phyloP scores from a whole-genome alignment of 2,329 filamentous ascomycete genomes.

The Fusarium caatingaense region DNA sequence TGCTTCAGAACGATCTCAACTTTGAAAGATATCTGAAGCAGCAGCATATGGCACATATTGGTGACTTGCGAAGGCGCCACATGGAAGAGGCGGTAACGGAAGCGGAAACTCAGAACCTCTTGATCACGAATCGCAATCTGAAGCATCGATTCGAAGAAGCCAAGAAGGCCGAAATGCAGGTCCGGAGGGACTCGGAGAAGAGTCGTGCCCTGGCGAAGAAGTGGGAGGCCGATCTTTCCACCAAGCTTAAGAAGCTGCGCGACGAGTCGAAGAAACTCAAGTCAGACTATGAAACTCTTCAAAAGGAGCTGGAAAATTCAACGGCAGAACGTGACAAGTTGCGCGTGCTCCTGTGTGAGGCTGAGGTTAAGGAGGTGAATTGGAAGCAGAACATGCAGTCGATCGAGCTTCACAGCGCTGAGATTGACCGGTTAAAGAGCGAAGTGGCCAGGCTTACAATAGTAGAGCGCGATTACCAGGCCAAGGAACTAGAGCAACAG shows the following conservation, averaged over 20 bases:
- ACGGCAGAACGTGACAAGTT: conserved; percentile 73
- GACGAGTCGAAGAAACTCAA: conserved; percentile 77
- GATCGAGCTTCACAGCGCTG: conserved; percentile 69
- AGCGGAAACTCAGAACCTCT: conserved; percentile 83
- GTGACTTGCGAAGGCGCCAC: conserved; percentile 78
- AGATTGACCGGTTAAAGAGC: conserved; percentile 68
- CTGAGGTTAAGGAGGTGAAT: conserved; percentile 74
- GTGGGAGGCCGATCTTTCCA: conserved; percentile 77
- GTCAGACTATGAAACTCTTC: conserved; percentile 66
- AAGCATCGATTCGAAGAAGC: conserved; percentile 79
- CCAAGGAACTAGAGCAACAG: conserved; percentile 70
- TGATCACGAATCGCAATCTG: conserved; percentile 79
- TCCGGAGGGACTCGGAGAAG: conserved; percentile 78
- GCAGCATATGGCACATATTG: conserved; percentile 84
- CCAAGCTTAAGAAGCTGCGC: conserved; percentile 72
- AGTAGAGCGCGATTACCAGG: conserved; percentile 71
- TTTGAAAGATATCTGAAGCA: conserved; percentile 88
- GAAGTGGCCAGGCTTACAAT: conserved; percentile 71
- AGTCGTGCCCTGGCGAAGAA: conserved; percentile 80
- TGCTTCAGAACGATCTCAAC: conserved; percentile 82
- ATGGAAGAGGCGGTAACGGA: conserved; percentile 82
- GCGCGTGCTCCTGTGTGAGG: conserved; percentile 72
- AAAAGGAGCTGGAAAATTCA: conserved; percentile 67
- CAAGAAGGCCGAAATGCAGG: conserved; percentile 75
- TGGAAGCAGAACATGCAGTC: conserved; percentile 73